Evolutionary conservation across 495 filamentous ascomycete genomes (phyloP), one percentile per base, ranked within the genome.

Genomic region (Massariosphaeria phaeospora): DNA sequence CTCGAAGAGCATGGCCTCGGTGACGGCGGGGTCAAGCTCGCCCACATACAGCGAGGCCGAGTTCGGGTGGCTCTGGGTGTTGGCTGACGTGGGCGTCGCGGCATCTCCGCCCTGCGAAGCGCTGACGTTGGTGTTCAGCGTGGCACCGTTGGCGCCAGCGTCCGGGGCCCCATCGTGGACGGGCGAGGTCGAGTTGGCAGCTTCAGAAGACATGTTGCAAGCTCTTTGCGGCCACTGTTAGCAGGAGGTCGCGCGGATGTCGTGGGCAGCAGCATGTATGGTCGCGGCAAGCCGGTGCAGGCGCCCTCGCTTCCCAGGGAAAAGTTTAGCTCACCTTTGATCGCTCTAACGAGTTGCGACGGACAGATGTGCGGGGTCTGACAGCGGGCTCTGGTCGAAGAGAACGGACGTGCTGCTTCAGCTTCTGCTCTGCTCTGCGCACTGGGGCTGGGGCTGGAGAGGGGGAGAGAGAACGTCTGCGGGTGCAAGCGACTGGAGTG

Each of bases 1-100:
- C 82, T 99, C 94, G 73, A 97, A 99, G 69, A 99, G 89, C 93
- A 99, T 99, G 61, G 93, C 93, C 81, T 99, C 93, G 50, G 93
- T 99, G 68, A 99, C 93, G 45, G 88, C 89, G 51, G 86, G 82
- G 73, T 99, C 93, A 61, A 99, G 88, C 76, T 99, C 93, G 70
- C 93, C 93, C 62, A 99, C 93, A 70, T 99, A 99, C 66, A 99
- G 88, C 30, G 93, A 99, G 50, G 94, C 93, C 34, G 93, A 96
- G 70, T 87, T 83, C 51, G 88, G 87, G 74, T 93, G 88, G 36
- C 81, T 80, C 64, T 81, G 79, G 48, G 81, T 79, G 56, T 82
- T 81, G 35, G 76, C 76, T 52, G 89, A 85, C 71, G 81, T 82
- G 55, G 87, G 84, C 55, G 86, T 87, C 43, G 81, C 76, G 40